These are phyloP conservation scores for Catharanthus roseus DNA, from an alignment of 257 asterid species.

Conservation along the genomic window DNA sequence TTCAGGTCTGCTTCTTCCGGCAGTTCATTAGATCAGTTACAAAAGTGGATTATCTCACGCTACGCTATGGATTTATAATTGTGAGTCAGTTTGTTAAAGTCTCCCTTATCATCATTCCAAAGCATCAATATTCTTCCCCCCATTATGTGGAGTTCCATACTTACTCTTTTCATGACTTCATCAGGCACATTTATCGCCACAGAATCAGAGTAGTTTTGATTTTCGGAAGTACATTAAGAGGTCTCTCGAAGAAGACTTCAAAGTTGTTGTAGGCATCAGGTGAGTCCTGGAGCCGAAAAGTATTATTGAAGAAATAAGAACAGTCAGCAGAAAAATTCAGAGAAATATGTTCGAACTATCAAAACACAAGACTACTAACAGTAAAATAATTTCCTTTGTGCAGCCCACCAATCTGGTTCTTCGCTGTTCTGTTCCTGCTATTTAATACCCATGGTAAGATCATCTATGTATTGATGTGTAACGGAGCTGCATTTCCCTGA, in stretches of 20 bases:
- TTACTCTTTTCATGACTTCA: not conserved
- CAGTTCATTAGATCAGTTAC: conserved; percentile 54
- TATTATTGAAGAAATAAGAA: not conserved
- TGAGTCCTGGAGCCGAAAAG: conserved; percentile 2
- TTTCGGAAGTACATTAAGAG: conserved; percentile 54
- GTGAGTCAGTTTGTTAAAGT: conserved; percentile 24
- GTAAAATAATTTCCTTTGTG: not conserved
- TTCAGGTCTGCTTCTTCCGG: conserved; percentile 57
- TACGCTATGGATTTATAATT: conserved; percentile 48
- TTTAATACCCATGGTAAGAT: conserved; percentile 56
- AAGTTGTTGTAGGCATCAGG: conserved; percentile 61
- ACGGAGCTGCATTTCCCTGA: not conserved
- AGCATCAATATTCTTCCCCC: not conserved
- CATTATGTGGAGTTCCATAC: no score
- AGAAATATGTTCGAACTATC: not conserved
- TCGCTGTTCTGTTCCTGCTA: conserved; percentile 56
- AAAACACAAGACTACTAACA: not conserved
- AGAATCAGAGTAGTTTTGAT: conserved; percentile 31
- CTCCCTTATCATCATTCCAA: not conserved
- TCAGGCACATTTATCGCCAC: conserved; percentile 60
- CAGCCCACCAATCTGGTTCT: conserved; percentile 68
- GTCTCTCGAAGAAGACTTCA: conserved; percentile 59
- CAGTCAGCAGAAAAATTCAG: not conserved
- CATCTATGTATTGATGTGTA: not conserved
- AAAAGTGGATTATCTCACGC: conserved; percentile 54